A percentile compares a stretch with the other conserved stretches of the same genome.
Conservation (phyloP, 2,329 filamentous ascomycete genomes). For the Colletotrichum lini region DNA sequence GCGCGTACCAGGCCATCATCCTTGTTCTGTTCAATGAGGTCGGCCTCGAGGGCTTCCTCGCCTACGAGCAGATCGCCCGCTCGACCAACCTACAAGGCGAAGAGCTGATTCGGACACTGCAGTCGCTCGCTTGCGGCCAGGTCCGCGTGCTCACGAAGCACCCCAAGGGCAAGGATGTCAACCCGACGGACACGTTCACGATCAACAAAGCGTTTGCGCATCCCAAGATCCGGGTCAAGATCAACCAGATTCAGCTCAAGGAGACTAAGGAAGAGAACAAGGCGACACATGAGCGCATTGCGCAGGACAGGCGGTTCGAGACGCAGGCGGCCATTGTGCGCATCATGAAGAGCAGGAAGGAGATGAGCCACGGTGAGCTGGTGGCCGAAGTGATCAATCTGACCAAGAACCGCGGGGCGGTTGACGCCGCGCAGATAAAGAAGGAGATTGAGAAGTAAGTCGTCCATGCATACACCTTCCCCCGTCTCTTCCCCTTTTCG, state of each 20-base stretch:
- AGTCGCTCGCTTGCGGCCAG: conserved; percentile 94
- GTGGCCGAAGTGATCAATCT: conserved; percentile 93
- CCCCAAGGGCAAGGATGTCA: conserved; percentile 87
- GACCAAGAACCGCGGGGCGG: conserved; percentile 86
- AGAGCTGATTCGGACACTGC: conserved; percentile 90
- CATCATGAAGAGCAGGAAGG: conserved; percentile 96
- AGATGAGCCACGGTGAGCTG: conserved; percentile 86
- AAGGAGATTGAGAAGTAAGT: conserved; percentile 94
- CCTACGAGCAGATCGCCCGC: conserved; percentile 81
- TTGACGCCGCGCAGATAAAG: conserved; percentile 93
- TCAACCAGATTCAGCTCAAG: conserved; percentile 98
- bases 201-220: conserved; percentile 85
- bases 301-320: conserved; percentile 92
- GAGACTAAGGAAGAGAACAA: conserved; percentile 97
- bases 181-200: conserved; percentile 83
- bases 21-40: conserved; percentile 90
- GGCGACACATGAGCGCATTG: conserved; percentile 91
- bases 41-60: conserved; percentile 72
- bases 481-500: no score
- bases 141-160: conserved; percentile 86
- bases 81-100: conserved; percentile 81
- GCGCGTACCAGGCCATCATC: conserved; percentile 92
- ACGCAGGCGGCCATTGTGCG: conserved; percentile 97
- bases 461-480: background rate
- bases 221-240: conserved; percentile 92